Base-by-base conservation (phyloP, 345 rosid genomes). In the Melastoma malabathricum region DNA sequence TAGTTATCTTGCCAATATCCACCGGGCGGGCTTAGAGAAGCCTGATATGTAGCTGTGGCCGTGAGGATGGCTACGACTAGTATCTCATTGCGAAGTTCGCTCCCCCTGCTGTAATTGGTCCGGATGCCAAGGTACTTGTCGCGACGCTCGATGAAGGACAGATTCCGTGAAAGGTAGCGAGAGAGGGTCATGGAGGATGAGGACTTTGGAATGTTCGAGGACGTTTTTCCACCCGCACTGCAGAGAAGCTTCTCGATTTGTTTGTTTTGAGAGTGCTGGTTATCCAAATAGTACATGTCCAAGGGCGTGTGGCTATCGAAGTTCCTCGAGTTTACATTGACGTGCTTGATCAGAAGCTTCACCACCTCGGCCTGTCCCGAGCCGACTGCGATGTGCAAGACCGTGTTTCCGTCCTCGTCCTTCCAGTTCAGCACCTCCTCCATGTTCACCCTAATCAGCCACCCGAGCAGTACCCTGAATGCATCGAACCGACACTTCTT, bases 1-100 rank as follows among this genome's bases (percentile, higher is more conserved):
- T 44, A 14, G 38, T 46, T 0, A 14, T 48, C 60, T 39, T 57
- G 54, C 53, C 60, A 57, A 12, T 31, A 57, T 14, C 60, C 53
- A 19, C 60, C 54, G 0, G 41, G 60, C 12, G 60, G 54, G 20
- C 53, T 48, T 29, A 57, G 47, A 1, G 23, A 12, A 5, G 46
- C 60, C 16, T 48, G 25, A 16, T 57, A 57, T 16, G 54, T 57
- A 18, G 38, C 23, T 6, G 53, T 57, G 19, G 60, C 60, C n/a
- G 48, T 38, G n/a, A 48, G 43, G 18, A 31, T 48, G 51, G 53
- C 60, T n/a, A 48, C 46, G 46, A 48, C 52, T 15, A 57, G 22
- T 20, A 56, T 17, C 43, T 27, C 16, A 6, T 56, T 19, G n/a
- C 44, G 44, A 31, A 31, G 38, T 31, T 31, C 38, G 38, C 38